phyloP scores from a whole-genome alignment of 2,329 filamentous ascomycete genomes.

The Colletotrichum graminicola region DNA sequence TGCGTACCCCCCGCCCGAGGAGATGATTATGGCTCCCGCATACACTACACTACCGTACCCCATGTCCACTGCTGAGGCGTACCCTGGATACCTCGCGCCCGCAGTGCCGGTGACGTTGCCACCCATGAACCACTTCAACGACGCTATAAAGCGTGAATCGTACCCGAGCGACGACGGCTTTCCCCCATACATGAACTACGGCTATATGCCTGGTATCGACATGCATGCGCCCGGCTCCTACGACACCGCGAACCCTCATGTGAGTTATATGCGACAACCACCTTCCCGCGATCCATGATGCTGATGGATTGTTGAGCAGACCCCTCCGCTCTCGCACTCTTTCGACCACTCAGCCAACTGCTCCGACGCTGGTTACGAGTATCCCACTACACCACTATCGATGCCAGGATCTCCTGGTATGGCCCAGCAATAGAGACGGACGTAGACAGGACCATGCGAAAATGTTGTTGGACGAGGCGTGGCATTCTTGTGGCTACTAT shows the following conservation, averaged over 20 bases:
- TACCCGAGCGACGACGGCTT: slow-evolving; percentile 70
- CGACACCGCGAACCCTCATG: slow-evolving; percentile 78
- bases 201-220: slow-evolving; percentile 74
- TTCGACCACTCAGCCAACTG: slow-evolving; percentile 76
- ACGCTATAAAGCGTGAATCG: slow-evolving; percentile 75
- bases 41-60: slow-evolving; percentile 65
- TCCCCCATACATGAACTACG: slow-evolving; percentile 76
- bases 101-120: slow-evolving; percentile 71
- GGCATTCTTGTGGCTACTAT: slow-evolving; percentile 1
- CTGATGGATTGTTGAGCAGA: slow-evolving; percentile 70
- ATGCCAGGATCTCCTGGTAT: slow-evolving; percentile 76
- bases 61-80: slow-evolving; percentile 64
- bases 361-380: slow-evolving; percentile 72
- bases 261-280: slow-evolving; percentile 69
- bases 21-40: slow-evolving; percentile 72
- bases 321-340: slow-evolving; percentile 80
- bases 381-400: slow-evolving; percentile 79
- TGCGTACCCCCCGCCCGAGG: slow-evolving; percentile 75
- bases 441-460: background rate
- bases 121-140: slow-evolving; percentile 72
- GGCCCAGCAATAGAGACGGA: slow-evolving; percentile 49
- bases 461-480: background rate
- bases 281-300: slow-evolving; percentile 58
- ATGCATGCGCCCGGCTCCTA: slow-evolving; percentile 72
- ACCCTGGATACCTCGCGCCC: slow-evolving; percentile 69